Evolutionary conservation across 2,329 filamentous ascomycete genomes (phyloP).

Genomic region (Bipolaris cookei): DNA sequence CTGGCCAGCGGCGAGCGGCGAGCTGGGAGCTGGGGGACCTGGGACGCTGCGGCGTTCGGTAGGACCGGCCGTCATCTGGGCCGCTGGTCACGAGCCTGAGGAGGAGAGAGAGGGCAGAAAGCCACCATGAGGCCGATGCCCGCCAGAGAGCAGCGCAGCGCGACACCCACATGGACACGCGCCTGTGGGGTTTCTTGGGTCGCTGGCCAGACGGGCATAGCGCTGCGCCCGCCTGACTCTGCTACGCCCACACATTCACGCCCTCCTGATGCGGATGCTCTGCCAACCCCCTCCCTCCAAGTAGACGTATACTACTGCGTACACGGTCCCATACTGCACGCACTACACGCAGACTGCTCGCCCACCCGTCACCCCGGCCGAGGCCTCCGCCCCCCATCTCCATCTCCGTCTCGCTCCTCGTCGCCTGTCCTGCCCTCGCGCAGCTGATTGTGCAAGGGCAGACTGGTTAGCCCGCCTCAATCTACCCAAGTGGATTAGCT

Average conservation of each 20-base stretch:
- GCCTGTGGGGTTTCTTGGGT: slow-evolving; percentile 27
- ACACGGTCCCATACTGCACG: too few species aligned
- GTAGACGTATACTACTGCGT: too few species aligned
- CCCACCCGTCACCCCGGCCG: too few species aligned
- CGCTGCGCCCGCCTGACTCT: not conserved
- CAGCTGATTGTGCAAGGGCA: slow-evolving; percentile 15
- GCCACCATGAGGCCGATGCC: not conserved
- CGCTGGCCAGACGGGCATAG: slow-evolving; percentile 5
- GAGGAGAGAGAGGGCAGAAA: not conserved
- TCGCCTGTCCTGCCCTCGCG: slow-evolving; percentile 2
- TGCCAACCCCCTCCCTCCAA: too few species aligned
- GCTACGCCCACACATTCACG: not conserved
- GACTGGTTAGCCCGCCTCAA: slow-evolving; percentile 14
- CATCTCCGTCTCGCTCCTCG: not conserved
- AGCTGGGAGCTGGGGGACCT: slow-evolving; percentile 2
- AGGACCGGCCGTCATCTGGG: slow-evolving; percentile 13
- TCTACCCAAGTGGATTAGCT: slow-evolving; percentile 26
- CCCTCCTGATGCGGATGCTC: too few species aligned
- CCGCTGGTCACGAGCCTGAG: slow-evolving; percentile 22
- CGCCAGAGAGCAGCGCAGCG: not conserved
- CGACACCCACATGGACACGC: not conserved
- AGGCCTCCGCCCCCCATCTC: too few species aligned
- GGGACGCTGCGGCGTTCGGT: slow-evolving; percentile 14
- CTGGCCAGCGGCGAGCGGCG: slow-evolving; percentile 7
- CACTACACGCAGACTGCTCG: too few species aligned